phyloP scores from a whole-genome alignment of 345 rosid genomes.

The Hibiscus syriacus region DNA sequence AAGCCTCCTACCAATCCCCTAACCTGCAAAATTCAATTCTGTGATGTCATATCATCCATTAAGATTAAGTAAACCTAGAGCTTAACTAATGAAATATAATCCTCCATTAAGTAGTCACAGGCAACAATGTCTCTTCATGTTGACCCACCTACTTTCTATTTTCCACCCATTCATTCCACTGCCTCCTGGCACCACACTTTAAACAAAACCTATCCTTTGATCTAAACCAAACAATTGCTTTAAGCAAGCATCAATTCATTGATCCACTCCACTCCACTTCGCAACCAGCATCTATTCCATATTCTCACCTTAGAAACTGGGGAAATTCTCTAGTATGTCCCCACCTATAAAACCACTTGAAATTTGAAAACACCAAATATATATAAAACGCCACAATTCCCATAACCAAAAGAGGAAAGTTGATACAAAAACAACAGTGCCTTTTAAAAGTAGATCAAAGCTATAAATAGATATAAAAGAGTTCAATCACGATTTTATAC shows the following conservation, averaged over 20 bases:
- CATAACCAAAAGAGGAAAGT: constrained; percentile 31
- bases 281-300: constrained; percentile 36
- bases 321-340: constrained; percentile 9
- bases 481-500: constrained; percentile 7
- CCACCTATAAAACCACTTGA: constrained; percentile 10
- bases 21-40: too few relatives aligned
- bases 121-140: constrained; percentile 8
- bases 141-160: constrained; percentile 17
- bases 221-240: neutral
- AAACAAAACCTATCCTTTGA: neutral
- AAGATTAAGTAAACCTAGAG: too few relatives aligned
- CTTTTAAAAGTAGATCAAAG: constrained; percentile 16
- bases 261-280: constrained; percentile 12
- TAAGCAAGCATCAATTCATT: constrained; percentile 12
- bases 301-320: constrained; percentile 23
- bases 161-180: neutral
- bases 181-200: constrained; percentile 5
- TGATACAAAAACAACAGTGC: constrained; percentile 44
- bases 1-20: too few relatives aligned
- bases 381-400: constrained; percentile 21
- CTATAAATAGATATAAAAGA: neutral
- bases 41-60: too few relatives aligned
- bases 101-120: too few relatives aligned
- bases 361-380: constrained; percentile 8
- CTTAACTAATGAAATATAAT: too few relatives aligned